Base-by-base conservation (phyloP, 1,139 yeast species). In the Scheffersomyces segobiensis region DNA sequence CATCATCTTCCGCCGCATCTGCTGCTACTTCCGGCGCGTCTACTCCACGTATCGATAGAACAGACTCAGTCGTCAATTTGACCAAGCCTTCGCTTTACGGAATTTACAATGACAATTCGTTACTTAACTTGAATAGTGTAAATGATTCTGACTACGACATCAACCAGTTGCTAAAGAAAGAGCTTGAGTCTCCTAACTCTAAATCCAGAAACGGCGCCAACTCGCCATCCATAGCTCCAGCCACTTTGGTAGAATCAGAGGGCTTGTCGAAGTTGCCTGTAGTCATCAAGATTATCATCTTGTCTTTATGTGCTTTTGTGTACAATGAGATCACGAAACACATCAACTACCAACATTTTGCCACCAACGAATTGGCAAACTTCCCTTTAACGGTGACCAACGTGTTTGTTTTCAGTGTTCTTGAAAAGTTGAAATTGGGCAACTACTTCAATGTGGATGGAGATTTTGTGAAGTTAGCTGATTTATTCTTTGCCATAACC, bases 251-350 rank as follows among this genome's bases (percentile, higher is more conserved):
- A 17, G 50, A 48, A 48, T 48, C 50, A 49, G 26, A 22, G 46
- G 42, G 46, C 22, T 26, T 48, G 17, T 49, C 52, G 19, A 46
- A 52, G 52, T 42, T 62, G 21, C 65, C 69, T 50, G 55, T 70
- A 21, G 22, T 64, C 5, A 53, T 64, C 49, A 76, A 75, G 55
- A 50, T 81, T 26, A 55, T 67, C 0, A 63, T 81, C n/a, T 71
- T 85, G 57, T 75, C 83, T 0, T 61, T 68, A 4, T 73, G 82
- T 26, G 87, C 88, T 20, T 79, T 75, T 54, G 64, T 81, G 32
- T 85, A 83, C 69, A 83, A 84, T 65, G 82, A 80, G 62, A 68
- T 84, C 55, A 80, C 86, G 39, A 76, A 73, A 57, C 83, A 83
- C 62, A 73, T 85, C 58, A 85, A 84, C 65, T 81, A 79, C 63